Percentiles rank a stretch among this genome's conserved stretches.
Conservation (phyloP, 257 asterid genomes). For the Asclepias syriaca region DNA sequence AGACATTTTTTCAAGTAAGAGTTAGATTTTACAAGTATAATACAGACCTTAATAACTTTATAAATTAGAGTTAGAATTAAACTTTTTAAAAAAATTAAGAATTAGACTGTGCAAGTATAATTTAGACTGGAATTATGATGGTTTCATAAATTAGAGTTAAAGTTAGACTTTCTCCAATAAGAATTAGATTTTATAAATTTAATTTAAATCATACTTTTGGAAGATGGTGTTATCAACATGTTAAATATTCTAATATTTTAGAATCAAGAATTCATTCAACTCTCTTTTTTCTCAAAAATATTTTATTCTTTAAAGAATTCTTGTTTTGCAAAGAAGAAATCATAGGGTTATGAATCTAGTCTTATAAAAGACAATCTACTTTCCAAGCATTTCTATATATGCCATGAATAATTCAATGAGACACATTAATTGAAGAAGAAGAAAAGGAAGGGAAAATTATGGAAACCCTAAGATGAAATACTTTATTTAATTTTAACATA, state of each 20-base stretch:
- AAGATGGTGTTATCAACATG: not conserved
- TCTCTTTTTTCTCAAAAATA: not conserved
- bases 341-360: not conserved
- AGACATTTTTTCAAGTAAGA: too few species aligned
- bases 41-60: too few species aligned
- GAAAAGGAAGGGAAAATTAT: not conserved
- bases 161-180: too few species aligned
- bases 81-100: too few species aligned
- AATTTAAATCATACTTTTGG: too few species aligned
- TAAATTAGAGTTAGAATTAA: too few species aligned
- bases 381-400: not conserved
- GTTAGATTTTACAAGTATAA: too few species aligned
- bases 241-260: not conserved
- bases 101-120: too few species aligned
- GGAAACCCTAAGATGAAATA: not conserved
- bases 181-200: too few species aligned
- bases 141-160: too few species aligned
- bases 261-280: not conserved
- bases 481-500: not conserved
- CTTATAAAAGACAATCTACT: not conserved
- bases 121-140: too few species aligned
- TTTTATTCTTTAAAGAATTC: not conserved
- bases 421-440: not conserved
- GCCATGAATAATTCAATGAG: not conserved
- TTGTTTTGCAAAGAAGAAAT: not conserved